These are phyloP conservation scores for Leccinum broughii DNA, from an alignment of 768 basidiomycete species.

Conservation along the genomic window DNA sequence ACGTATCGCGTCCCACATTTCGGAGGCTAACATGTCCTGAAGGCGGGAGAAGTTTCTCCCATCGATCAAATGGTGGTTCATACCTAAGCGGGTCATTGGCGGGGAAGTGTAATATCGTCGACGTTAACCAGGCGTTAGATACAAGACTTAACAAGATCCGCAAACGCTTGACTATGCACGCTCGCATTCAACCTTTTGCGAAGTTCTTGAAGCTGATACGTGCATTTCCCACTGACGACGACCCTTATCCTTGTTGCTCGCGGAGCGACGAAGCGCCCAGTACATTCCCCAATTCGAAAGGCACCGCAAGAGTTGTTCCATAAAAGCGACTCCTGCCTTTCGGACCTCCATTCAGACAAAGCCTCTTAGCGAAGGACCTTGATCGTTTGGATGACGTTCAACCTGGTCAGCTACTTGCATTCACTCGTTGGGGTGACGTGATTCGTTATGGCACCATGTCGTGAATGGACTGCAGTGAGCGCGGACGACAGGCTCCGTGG, in stretches of 20 bases:
- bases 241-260: background rate
- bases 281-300: too few relatives aligned
- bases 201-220: background rate
- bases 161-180: too few relatives aligned
- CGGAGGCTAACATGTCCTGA: background rate
- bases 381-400: background rate
- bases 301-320: too few relatives aligned
- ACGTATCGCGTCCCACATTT: background rate
- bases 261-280: too few relatives aligned
- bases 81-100: too few relatives aligned
- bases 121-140: too few relatives aligned
- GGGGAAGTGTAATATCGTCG: background rate
- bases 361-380: background rate
- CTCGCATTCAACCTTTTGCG: background rate
- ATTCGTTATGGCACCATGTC: background rate
- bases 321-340: background rate
- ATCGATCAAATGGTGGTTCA: too few relatives aligned
- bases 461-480: background rate
- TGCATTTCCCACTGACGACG: background rate
- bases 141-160: too few relatives aligned
- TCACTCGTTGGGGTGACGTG: conserved; percentile 3
- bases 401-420: background rate
- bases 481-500: conserved; percentile 2
- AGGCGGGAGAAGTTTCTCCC: too few relatives aligned
- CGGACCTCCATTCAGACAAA: too few relatives aligned